A percentile compares a stretch with the other conserved stretches of the same genome.
Conservation (phyloP, 371 early-diverging fungal genomes). For the Mucor racemosus region DNA sequence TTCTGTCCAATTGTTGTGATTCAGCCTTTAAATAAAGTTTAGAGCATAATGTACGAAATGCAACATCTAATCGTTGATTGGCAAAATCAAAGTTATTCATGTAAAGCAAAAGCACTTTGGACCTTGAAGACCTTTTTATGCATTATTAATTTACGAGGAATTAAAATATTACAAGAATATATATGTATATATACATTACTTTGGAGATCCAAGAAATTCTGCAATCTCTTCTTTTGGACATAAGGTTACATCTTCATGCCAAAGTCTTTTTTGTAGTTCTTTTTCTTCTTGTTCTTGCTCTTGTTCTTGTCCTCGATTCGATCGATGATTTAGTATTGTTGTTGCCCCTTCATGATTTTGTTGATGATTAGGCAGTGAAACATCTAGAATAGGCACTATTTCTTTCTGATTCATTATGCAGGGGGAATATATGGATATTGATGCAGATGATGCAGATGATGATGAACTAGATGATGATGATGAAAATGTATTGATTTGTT, state of each 20-base stretch:
- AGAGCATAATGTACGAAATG: conserved; percentile 73
- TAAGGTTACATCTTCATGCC: conserved; percentile 22
- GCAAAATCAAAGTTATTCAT: conserved; percentile 78
- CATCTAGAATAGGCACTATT: neutral
- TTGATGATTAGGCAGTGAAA: neutral
- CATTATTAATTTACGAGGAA: conserved; percentile 1
- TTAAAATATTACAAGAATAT: neutral
- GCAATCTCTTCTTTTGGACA: conserved; percentile 26
- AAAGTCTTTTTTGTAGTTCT: conserved; percentile 17
- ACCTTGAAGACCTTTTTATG: conserved; percentile 15
- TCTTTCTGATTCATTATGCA: neutral
- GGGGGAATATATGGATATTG: neutral
- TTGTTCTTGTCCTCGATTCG: neutral
- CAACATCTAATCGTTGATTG: conserved; percentile 68
- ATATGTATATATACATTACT: conserved; percentile 6
- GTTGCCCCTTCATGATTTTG: neutral
- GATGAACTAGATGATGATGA: neutral
- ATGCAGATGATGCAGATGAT: neutral
- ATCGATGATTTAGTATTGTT: neutral
- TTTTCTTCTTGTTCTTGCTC: neutral
- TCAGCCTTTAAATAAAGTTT: conserved; percentile 83
- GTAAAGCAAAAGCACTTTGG: conserved; percentile 49
- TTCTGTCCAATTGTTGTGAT: conserved; percentile 86
- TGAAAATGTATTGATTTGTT: neutral
- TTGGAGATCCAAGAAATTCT: conserved; percentile 22